Evolutionary conservation across 306 rosid genomes (phyloP).

Genomic region (Ormosia emarginata): DNA sequence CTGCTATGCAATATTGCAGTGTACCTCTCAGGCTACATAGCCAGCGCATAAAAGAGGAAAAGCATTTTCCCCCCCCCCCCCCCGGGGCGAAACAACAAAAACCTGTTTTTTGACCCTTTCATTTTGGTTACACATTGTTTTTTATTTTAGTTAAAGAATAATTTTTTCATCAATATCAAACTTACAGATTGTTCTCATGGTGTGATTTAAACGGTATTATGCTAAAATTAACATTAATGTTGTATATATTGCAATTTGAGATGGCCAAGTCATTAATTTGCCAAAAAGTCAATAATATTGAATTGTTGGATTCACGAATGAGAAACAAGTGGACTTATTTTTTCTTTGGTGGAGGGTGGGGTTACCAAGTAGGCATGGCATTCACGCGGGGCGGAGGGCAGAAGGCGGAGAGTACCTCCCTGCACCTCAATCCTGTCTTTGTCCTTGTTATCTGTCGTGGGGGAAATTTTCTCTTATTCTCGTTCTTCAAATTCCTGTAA

Average conservation of each 20-base stretch:
- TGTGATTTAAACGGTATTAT: background rate
- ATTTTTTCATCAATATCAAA: conserved; percentile 12
- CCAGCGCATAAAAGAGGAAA: background rate
- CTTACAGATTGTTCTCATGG: background rate
- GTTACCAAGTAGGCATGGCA: too few relatives aligned
- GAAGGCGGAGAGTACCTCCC: too few relatives aligned
- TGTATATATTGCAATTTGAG: background rate
- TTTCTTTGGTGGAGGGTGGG: too few relatives aligned
- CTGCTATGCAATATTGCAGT: background rate
- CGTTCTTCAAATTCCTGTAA: too few relatives aligned
- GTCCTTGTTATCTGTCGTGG: too few relatives aligned
- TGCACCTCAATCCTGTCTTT: too few relatives aligned
- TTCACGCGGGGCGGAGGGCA: too few relatives aligned
- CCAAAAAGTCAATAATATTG: background rate
- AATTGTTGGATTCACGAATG: background rate
- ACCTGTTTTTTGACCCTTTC: background rate
- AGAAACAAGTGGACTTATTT: background rate
- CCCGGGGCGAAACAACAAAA: background rate
- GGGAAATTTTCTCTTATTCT: too few relatives aligned
- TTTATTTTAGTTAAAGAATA: background rate
- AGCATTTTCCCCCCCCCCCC: background rate
- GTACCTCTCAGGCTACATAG: background rate
- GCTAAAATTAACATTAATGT: background rate
- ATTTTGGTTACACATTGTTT: background rate
- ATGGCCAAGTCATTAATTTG: background rate